Evolutionary conservation across 2,329 filamentous ascomycete species (phyloP), one percentile per base, ranked within the genome.

Genomic region (Rosellinia necatrix): DNA sequence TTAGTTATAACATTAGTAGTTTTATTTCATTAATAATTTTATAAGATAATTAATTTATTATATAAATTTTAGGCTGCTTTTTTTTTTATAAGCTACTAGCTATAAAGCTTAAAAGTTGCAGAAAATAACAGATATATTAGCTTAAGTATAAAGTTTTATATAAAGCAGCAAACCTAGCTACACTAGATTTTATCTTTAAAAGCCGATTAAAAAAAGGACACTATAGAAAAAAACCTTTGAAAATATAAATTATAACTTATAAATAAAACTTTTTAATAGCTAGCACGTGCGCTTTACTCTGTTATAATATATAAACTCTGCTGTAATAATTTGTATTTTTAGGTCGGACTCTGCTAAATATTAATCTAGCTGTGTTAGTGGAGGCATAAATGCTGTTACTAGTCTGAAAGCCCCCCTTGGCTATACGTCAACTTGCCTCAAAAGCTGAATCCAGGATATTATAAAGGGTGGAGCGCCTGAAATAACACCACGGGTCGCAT

Each of bases 121-220:
- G n/a, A 49, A 49, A 17, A 49, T 49, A 21, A 49, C 9, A 49
- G n/a, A 38, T 49, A 49, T 38, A 4, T 24, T 30, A 49, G 24
- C 24, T 49, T 22, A 49, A 13, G 24, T 38, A 6, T 49, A 13
- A 49, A 49, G 19, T 38, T 7, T 49, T 21, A 15, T 38, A 9
- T 7, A 21, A 49, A 49, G 34, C 24, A 49, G 15, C 24, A 38
- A 49, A 29, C 34, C 22, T 38, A n/a, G 27, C 27, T 46, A 22
- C 21, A 34, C 27, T 34, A 46, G 15, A 46, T 46, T 3, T n/a
- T 21, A 35, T 15, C 34, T 13, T 35, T 10, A 47, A 19, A 35
- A 12, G 43, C 29, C 8, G 5, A 24, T 25, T 15, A 47, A 9
- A 15, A 47, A 5, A 47, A n/a, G n/a, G n/a, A 24, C 30, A 35